These are phyloP conservation scores for Chamaecrista fasciculata DNA, from an alignment of 306 rosid genomes.

Conservation along the genomic window DNA sequence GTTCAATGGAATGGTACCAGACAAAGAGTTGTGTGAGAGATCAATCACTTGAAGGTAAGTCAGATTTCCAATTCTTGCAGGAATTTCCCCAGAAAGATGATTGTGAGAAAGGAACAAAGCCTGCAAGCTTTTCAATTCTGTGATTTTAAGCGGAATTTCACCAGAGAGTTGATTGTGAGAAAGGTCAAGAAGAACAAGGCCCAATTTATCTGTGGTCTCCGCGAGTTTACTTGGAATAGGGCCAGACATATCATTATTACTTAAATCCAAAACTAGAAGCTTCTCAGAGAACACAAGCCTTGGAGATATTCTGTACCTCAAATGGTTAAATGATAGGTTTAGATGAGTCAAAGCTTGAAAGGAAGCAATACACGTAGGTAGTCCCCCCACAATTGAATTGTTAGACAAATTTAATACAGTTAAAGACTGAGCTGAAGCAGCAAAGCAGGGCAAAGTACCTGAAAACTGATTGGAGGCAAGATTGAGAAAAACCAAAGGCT, in stretches of 20 bases:
- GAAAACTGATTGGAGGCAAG: conserved; percentile 84
- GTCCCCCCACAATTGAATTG: conserved; percentile 80
- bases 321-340: conserved; percentile 76
- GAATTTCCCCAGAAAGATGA: conserved; percentile 85
- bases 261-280: conserved; percentile 91
- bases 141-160: conserved; percentile 81
- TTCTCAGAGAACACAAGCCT: conserved; percentile 80
- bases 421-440: conserved; percentile 69
- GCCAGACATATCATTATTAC: conserved; percentile 81
- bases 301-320: conserved; percentile 72
- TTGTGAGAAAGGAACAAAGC: conserved; percentile 95
- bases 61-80: conserved; percentile 85
- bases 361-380: conserved; percentile 85
- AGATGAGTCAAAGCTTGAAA: conserved; percentile 68
- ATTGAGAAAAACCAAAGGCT: conserved; percentile 65
- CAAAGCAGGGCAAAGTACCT: conserved; percentile 90
- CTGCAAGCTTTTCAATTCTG: conserved; percentile 93
- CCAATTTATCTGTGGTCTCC: conserved; percentile 78
- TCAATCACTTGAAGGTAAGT: conserved; percentile 97
- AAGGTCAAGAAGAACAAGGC: conserved; percentile 91
- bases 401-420: conserved; percentile 67
- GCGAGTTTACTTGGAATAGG: conserved; percentile 82
- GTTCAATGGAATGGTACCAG: conserved; percentile 87
- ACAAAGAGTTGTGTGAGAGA: conserved; percentile 81
- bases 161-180: conserved; percentile 89